Conservation (phyloP, 768 basidiomycete species). For the Collybiopsis confluens region DNA sequence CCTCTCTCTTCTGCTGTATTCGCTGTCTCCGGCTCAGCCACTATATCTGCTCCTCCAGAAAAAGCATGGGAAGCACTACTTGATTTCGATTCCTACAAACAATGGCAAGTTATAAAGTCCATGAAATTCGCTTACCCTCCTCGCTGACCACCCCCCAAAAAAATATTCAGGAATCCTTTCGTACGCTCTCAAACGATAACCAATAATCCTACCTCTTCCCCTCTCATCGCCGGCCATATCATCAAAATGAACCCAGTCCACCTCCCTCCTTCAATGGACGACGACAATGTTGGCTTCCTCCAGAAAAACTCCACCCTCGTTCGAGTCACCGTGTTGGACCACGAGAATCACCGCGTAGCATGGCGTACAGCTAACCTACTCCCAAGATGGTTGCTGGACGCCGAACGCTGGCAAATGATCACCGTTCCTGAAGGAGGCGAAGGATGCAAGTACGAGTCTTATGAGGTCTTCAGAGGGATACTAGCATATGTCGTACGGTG, state of each 20-base stretch:
- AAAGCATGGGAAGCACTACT: constrained; percentile 20
- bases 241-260: constrained; percentile 48
- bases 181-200: constrained; percentile 25
- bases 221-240: constrained; percentile 34
- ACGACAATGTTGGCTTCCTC: constrained; percentile 27
- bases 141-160: too few relatives aligned
- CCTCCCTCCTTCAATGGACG: constrained; percentile 55
- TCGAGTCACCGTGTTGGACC: constrained; percentile 46
- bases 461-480: constrained; percentile 55
- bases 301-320: constrained; percentile 37
- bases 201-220: background rate
- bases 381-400: constrained; percentile 44
- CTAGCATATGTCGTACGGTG: constrained; percentile 50
- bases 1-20: constrained; percentile 21
- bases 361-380: constrained; percentile 40
- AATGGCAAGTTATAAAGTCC: too few relatives aligned
- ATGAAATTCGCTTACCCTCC: too few relatives aligned
- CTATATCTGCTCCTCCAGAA: constrained; percentile 39
- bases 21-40: constrained; percentile 20
- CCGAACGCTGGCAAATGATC: constrained; percentile 64
- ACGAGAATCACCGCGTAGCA: constrained; percentile 49
- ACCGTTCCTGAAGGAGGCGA: constrained; percentile 42
- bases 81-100: constrained; percentile 57
- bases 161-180: constrained; percentile 55
- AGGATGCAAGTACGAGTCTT: constrained; percentile 56